Evolutionary conservation across 371 early-diverging fungal species (phyloP).

Genomic region (Haplosporangium sp.): DNA sequence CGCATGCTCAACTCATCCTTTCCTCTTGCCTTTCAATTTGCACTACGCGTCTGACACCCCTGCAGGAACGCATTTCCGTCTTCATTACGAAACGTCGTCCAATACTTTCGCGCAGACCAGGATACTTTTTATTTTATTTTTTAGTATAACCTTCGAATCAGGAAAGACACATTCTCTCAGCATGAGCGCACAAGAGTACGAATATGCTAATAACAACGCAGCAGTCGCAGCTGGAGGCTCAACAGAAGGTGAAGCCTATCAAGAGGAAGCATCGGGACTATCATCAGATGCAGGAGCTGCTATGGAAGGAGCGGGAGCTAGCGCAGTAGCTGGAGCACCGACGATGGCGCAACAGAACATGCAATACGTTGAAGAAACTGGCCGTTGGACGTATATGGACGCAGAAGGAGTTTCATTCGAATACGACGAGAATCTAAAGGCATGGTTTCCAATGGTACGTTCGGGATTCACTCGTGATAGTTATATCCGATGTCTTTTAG

Average conservation of each 20-base stretch:
- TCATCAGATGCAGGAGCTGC: neutral
- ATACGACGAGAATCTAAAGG: conserved; percentile 80
- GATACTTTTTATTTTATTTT: too few relatives aligned
- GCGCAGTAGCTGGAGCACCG: conserved; percentile 11
- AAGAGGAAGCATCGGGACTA: neutral
- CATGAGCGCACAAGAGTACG: conserved; percentile 15
- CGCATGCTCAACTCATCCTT: too few relatives aligned
- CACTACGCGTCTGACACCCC: too few relatives aligned
- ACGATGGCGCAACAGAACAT: conserved; percentile 57
- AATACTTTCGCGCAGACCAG: too few relatives aligned
- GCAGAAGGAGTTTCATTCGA: conserved; percentile 85
- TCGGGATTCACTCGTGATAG: too few relatives aligned
- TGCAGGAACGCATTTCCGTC: too few relatives aligned
- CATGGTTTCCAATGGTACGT: conserved; percentile 92
- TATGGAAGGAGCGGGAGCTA: neutral
- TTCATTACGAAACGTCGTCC: too few relatives aligned
- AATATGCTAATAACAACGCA: neutral
- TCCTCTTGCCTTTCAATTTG: too few relatives aligned
- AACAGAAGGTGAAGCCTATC: neutral
- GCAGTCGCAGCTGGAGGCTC: neutral
- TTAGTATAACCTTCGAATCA: neutral
- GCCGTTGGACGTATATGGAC: conserved; percentile 77
- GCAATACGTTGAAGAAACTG: conserved; percentile 73
- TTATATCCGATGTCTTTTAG: neutral
- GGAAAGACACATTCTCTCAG: neutral